These are phyloP conservation scores for Alnus glutinosa DNA, from an alignment of 306 rosid species.

Conservation along the genomic window DNA sequence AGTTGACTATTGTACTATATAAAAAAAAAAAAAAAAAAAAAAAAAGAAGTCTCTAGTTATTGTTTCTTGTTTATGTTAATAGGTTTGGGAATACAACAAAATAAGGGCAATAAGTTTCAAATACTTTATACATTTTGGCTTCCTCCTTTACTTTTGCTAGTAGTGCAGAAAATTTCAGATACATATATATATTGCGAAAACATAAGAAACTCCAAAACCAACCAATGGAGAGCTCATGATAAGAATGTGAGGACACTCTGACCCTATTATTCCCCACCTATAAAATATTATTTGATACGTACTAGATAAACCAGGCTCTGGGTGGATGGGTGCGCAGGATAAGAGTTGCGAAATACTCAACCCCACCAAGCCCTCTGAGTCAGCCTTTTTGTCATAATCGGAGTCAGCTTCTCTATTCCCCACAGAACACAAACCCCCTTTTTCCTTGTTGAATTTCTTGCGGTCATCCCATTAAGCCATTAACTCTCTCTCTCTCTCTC, in stretches of 20 bases:
- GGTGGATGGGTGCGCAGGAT: conserved; percentile 37
- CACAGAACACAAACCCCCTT: conserved; percentile 25
- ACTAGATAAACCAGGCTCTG: neutral
- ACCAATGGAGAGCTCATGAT: neutral
- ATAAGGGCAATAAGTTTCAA: no score
- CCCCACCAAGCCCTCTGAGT: conserved; percentile 31
- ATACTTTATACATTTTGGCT: no score
- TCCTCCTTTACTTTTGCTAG: no score
- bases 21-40: no score
- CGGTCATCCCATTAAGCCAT: conserved; percentile 8
- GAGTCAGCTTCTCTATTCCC: conserved; percentile 56
- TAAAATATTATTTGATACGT: neutral
- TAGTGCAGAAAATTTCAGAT: no score
- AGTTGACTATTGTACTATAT: no score
- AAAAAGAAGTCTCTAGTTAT: no score
- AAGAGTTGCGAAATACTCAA: conserved; percentile 30
- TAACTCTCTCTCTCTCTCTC: conserved; percentile 11
- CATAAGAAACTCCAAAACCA: neutral
- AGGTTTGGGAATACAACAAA: no score
- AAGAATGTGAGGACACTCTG: neutral
- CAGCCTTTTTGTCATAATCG: conserved; percentile 38
- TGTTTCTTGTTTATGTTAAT: no score
- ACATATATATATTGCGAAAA: no score
- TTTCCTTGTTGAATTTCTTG: conserved; percentile 10
- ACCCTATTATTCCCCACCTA: neutral